Evolutionary conservation across 257 asterid species (phyloP).

Genomic region (Perilla frutescens): DNA sequence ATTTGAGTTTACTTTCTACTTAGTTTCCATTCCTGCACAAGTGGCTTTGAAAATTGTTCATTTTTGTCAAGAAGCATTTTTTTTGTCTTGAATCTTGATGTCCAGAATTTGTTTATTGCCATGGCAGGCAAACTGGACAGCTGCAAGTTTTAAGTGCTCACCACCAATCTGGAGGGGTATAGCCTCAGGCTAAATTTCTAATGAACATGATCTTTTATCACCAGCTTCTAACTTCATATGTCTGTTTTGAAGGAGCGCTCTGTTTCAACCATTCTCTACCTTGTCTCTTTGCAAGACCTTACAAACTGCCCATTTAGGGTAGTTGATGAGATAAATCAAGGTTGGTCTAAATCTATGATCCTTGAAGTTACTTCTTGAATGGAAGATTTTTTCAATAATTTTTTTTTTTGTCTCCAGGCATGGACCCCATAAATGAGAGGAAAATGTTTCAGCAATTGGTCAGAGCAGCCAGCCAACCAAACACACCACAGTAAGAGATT

Average conservation of each 20-base stretch:
- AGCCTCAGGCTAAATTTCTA: conserved; percentile 30
- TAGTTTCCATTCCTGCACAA: conserved; percentile 6
- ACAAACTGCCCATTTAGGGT: conserved; percentile 97
- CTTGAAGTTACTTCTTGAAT: conserved; percentile 28
- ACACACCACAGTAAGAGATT: conserved; percentile 85
- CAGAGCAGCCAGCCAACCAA: conserved; percentile 88
- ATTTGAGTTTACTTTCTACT: conserved; percentile 30
- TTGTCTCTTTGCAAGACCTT: conserved; percentile 94
- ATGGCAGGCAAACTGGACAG: conserved; percentile 76
- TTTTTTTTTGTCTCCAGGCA: conserved; percentile 55
- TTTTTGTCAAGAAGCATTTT: conserved; percentile 15
- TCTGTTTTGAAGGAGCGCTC: conserved; percentile 76
- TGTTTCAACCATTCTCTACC: conserved; percentile 96
- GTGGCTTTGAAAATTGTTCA: background rate
- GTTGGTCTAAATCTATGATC: conserved; percentile 47
- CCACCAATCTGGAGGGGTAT: conserved; percentile 99
- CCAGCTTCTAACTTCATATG: conserved; percentile 34
- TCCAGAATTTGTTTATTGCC: conserved; percentile 36
- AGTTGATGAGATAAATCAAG: conserved; percentile 99
- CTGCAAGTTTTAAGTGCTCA: conserved; percentile 92
- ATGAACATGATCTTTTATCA: conserved; percentile 32
- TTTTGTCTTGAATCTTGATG: background rate
- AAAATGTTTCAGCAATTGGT: conserved; percentile 98
- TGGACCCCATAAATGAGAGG: conserved; percentile 98
- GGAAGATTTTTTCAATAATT: conserved; percentile 2